Evolutionary conservation across 1,284 basidiomycete genomes (phyloP).

Genomic region (Thecaphora frezii): DNA sequence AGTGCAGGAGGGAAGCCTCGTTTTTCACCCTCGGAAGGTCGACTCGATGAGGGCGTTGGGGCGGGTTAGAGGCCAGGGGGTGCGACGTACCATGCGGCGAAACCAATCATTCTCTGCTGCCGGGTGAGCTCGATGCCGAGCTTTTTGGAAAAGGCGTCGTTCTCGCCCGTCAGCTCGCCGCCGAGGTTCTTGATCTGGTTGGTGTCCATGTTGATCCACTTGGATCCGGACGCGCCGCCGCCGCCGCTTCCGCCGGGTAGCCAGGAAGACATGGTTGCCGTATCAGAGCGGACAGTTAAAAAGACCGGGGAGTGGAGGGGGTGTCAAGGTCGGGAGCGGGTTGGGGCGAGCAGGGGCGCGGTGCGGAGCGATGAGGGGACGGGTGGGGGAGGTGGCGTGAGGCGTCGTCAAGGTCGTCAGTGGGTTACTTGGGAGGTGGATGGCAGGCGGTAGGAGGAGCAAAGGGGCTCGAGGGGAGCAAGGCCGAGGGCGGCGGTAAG

Average conservation of each 20-base stretch:
- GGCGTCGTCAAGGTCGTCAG: too few species aligned
- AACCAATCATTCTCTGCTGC: constrained; percentile 49
- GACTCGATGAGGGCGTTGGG: background rate
- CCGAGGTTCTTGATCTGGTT: constrained; percentile 42
- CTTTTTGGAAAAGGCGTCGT: constrained; percentile 42
- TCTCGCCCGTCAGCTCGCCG: constrained; percentile 50
- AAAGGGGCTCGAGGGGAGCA: too few species aligned
- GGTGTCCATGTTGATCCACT: constrained; percentile 53
- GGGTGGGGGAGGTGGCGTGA: too few species aligned
- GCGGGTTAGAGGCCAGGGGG: background rate
- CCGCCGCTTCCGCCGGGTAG: constrained; percentile 3
- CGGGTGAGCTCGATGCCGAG: constrained; percentile 49
- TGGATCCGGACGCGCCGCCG: constrained; percentile 15
- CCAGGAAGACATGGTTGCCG: background rate
- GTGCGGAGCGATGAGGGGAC: too few species aligned
- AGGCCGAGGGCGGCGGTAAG: too few species aligned
- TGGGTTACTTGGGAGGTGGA: too few species aligned
- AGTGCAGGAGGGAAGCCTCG: background rate
- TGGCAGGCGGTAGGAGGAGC: too few species aligned
- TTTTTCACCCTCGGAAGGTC: too few species aligned
- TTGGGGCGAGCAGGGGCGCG: too few species aligned
- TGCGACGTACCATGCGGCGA: constrained; percentile 37
- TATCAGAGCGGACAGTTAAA: too few species aligned
- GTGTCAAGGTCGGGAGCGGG: too few species aligned
- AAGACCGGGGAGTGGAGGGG: too few species aligned